Base-by-base conservation (phyloP, 257 asterid species). In the Jacaranda mimosifolia region DNA sequence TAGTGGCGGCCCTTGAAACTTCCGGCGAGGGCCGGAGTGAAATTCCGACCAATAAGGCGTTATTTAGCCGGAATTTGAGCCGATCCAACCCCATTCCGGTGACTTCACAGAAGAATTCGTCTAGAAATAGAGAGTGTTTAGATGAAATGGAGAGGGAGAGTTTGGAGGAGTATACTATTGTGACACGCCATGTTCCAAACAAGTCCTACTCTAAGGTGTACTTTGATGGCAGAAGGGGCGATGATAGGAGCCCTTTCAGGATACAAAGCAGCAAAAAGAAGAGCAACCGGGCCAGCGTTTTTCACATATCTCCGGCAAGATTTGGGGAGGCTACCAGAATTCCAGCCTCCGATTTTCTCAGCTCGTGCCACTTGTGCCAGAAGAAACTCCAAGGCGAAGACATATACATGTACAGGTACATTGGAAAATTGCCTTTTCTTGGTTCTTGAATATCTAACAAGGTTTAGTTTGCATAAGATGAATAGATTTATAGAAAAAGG, bases 381-480 rank as follows among this genome's bases (percentile, higher is more conserved):
- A 91, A 88, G 78, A 88, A 86, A 10, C 95, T 92, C 13, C 91
- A 86, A 7, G 95, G 94, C 77, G 81, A 86, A 76, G 97, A 92
- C 78, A 85, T 92, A 55, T 92, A 84, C 86, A 91, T 91, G 95
- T 92, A 92, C 82, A 88, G 97, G 97, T 92, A 87, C 39, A 17
- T 58, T 45, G 10, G 55, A 18, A 17, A 10, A 5, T 53, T 39
- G 9, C 51, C 58, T 7, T n/a, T 53, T 13, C 6, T 26, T 12
- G 13, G 6, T 39, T 13, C 0, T 36, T 60, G 26, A 9, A 14
- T 15, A 55, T 3, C 7, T 1, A 55, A 6, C 26, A 6, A 6
- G n/a, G 2, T 9, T n/a, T n/a, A n/a, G n/a, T n/a, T n/a, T 49
- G 8, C 15, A 39, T 10, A n/a, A 21, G 9, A 2, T 7, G 9